Evolutionary conservation across 495 filamentous ascomycete genomes (phyloP).

Genomic region (Penicillium fimorum): DNA sequence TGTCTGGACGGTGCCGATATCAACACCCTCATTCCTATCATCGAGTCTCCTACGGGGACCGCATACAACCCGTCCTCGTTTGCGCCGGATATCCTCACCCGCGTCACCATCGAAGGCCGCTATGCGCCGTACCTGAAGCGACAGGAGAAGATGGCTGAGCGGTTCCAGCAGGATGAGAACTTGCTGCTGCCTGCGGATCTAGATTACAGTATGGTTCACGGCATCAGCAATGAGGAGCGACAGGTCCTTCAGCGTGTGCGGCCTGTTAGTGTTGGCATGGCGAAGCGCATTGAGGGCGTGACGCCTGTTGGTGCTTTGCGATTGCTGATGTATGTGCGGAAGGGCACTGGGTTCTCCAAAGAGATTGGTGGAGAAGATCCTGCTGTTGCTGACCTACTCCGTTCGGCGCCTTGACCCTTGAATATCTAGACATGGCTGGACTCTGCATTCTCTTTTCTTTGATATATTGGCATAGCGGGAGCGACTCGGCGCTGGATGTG

Average conservation of each 20-base stretch:
- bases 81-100: slow-evolving; percentile 54
- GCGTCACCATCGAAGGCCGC: slow-evolving; percentile 74
- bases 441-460: slow-evolving; percentile 1
- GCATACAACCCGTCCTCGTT: slow-evolving; percentile 48
- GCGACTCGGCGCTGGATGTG: slow-evolving; percentile 8
- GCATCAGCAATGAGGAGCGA: slow-evolving; percentile 77
- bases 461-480: slow-evolving; percentile 13
- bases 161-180: slow-evolving; percentile 73
- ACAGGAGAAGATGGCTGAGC: slow-evolving; percentile 61
- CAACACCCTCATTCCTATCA: slow-evolving; percentile 47
- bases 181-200: slow-evolving; percentile 71
- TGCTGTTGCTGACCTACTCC: slow-evolving; percentile 17
- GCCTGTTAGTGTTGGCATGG: slow-evolving; percentile 86
- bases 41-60: slow-evolving; percentile 46
- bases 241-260: slow-evolving; percentile 62
- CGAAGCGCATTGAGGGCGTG: slow-evolving; percentile 80
- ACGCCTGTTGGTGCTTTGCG: slow-evolving; percentile 50
- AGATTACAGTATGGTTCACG: slow-evolving; percentile 69
- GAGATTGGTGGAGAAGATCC: slow-evolving; percentile 16
- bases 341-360: slow-evolving; percentile 21
- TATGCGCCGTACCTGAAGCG: slow-evolving; percentile 82
- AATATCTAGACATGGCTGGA: neutral
- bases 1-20: slow-evolving; percentile 58
- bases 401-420: slow-evolving; percentile 17
- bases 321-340: slow-evolving; percentile 45